Evolutionary conservation across 176 grass and related monocot genomes (phyloP).

Genomic region (Carex cristatella): DNA sequence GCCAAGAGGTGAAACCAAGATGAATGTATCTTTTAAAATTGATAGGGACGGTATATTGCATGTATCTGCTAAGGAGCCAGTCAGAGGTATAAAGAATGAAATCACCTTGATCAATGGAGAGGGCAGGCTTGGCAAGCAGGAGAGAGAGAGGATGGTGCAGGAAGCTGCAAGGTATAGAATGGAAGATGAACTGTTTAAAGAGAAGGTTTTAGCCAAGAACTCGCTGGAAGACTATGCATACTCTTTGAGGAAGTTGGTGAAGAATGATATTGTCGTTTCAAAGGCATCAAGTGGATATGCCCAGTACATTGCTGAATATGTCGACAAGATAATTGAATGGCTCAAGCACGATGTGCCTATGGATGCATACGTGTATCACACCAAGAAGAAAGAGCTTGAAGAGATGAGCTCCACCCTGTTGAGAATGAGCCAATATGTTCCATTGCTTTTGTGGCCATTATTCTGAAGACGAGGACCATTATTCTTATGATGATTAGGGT

Average conservation of each 20-base stretch:
- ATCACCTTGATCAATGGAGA: slow-evolving; percentile 76
- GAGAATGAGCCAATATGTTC: not conserved
- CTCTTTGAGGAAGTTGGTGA: slow-evolving; percentile 74
- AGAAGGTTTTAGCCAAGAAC: slow-evolving; percentile 79
- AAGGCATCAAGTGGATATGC: slow-evolving; percentile 36
- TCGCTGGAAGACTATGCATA: slow-evolving; percentile 69
- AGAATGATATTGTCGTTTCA: slow-evolving; percentile 29
- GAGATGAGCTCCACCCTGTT: slow-evolving; percentile 59
- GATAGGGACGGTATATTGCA: slow-evolving; percentile 19
- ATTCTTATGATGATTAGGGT: no score
- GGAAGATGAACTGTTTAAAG: slow-evolving; percentile 72
- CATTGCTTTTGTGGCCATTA: not conserved
- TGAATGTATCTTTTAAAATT: slow-evolving; percentile 17
- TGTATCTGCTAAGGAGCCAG: slow-evolving; percentile 26
- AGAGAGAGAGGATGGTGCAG: slow-evolving; percentile 85
- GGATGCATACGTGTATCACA: slow-evolving; percentile 44
- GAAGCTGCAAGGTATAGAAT: slow-evolving; percentile 66
- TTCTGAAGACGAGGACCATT: no score
- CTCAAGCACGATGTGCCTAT: slow-evolving; percentile 54
- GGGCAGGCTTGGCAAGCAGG: slow-evolving; percentile 64
- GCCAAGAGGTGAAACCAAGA: not conserved
- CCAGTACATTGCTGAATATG: slow-evolving; percentile 62
- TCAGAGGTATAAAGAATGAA: slow-evolving; percentile 29
- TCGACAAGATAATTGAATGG: slow-evolving; percentile 52
- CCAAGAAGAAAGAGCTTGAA: slow-evolving; percentile 75